Evolutionary conservation across 2,329 filamentous ascomycete genomes (phyloP), one percentile per base, ranked within the genome.

Genomic region (Beauveria rudraprayagi): DNA sequence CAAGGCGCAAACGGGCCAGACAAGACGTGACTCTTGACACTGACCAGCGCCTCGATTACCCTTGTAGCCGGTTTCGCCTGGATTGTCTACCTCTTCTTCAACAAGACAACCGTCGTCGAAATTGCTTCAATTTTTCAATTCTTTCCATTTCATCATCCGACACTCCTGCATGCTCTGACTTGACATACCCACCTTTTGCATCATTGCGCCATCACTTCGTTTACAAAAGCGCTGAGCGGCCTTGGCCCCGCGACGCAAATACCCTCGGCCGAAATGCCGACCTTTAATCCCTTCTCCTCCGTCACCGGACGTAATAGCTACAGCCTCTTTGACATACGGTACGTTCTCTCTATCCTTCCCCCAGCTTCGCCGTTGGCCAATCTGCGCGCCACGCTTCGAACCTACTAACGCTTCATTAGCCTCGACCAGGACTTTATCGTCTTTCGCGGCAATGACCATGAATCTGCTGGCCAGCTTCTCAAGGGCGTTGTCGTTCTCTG

Each of bases 391-490:
- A 10, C 37, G 17, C 16, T 51, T 43, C 22, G 1, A 43, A 52
- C 8, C 64, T 53, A 63, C 68, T 64, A 52, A 62, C 48, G 51
- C 22, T 40, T 56, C 47, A 44, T 19, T 68, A 92, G 90, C 57
- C 82, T 92, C 63, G 88, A 92, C 57, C 87, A 88, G 69, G 87
- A 91, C 68, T 89, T 92, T 61, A 84, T 93, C 62, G 86, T 93
- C 34, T 88, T 94, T 65, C 86, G 90, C 58, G 90, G 90, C 63
- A 82, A 77, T 66, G 86, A 90, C 61, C 81, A 89, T 70, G 90
- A 93, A 70, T 88, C 90, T 52, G 83, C 88, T 48, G 90, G 88
- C 63, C 89, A 91, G 68, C 75, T 90, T 59, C 76, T 94, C 66
- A 89, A 87, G 69, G 90, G 90, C 52, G 84, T 83, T 26, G 76